A percentile compares a stretch with the other conserved stretches of the same genome.
Conservation (phyloP, 768 basidiomycete species). For the Sporobolomyces phaffii region DNA sequence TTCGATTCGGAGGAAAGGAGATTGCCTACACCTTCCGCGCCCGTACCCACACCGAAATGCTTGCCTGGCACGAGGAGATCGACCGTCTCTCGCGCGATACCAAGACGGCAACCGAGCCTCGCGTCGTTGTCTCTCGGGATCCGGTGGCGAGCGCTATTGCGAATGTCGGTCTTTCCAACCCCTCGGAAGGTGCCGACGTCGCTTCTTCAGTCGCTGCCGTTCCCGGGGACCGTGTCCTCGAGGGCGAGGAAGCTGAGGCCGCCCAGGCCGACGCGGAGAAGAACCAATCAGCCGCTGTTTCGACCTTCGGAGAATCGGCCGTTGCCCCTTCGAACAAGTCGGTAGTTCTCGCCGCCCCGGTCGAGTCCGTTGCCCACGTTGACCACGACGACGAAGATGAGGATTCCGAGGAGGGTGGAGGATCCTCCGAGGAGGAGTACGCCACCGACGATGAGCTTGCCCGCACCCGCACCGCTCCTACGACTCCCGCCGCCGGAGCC, state of each 20-base stretch:
- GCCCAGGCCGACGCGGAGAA: background rate
- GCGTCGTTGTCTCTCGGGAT: constrained; percentile 6
- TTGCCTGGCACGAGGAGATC: constrained; percentile 33
- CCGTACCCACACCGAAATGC: constrained; percentile 37
- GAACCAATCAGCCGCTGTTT: background rate
- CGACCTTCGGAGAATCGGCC: constrained; percentile 1
- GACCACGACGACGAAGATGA: constrained; percentile 15
- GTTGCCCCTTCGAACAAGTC: background rate
- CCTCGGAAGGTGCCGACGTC: background rate
- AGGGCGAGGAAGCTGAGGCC: background rate
- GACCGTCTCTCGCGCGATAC: constrained; percentile 40
- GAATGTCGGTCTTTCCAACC: constrained; percentile 25
- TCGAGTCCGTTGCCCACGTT: background rate
- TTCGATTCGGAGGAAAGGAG: constrained; percentile 39
- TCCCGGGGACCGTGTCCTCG: constrained; percentile 13
- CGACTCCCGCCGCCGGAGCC: constrained; percentile 4
- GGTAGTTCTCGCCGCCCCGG: background rate
- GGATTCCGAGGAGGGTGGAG: constrained; percentile 25
- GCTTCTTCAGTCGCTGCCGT: constrained; percentile 2
- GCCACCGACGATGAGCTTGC: constrained; percentile 22
- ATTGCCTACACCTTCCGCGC: constrained; percentile 41
- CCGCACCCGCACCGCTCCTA: constrained; percentile 15
- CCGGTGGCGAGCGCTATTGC: constrained; percentile 31
- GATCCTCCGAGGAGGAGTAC: constrained; percentile 35
- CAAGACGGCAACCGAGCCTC: constrained; percentile 2